These are phyloP conservation scores for Arthroderma uncinatum DNA, from an alignment of 2,329 filamentous ascomycete genomes.

Conservation along the genomic window DNA sequence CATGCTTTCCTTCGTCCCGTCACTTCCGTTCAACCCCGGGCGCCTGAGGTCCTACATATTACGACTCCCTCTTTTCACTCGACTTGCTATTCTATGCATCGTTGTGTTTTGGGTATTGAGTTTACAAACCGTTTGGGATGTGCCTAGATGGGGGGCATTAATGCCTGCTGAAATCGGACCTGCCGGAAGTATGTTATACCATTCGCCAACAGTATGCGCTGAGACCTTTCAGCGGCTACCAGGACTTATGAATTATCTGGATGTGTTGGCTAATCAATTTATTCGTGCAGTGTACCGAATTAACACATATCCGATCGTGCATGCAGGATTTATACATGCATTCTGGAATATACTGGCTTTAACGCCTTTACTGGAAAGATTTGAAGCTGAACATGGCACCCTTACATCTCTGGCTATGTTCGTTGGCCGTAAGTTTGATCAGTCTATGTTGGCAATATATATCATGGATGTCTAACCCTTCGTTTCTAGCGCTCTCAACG, in stretches of 20 bases:
- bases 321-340: constrained; percentile 68
- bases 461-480: background rate
- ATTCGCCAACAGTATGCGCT: background rate
- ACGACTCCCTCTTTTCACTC: constrained; percentile 79
- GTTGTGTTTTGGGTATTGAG: constrained; percentile 57
- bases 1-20: constrained; percentile 30
- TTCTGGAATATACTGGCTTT: constrained; percentile 69
- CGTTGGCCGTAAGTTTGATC: constrained; percentile 64
- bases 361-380: constrained; percentile 80
- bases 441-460: background rate
- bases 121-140: constrained; percentile 58
- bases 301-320: constrained; percentile 84
- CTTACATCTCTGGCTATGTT: constrained; percentile 79
- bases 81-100: constrained; percentile 56
- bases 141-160: constrained; percentile 66
- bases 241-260: background rate
- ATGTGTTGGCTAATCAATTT: background rate
- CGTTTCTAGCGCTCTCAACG: constrained; percentile 54
- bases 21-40: constrained; percentile 55
- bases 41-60: constrained; percentile 71
- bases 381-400: constrained; percentile 86
- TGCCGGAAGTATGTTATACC: constrained; percentile 51
- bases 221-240: background rate
- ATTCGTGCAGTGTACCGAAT: constrained; percentile 64
- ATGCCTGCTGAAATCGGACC: constrained; percentile 66